Conservation (phyloP, 192 early-diverging fungal species). For the Podochytrium sp. region DNA sequence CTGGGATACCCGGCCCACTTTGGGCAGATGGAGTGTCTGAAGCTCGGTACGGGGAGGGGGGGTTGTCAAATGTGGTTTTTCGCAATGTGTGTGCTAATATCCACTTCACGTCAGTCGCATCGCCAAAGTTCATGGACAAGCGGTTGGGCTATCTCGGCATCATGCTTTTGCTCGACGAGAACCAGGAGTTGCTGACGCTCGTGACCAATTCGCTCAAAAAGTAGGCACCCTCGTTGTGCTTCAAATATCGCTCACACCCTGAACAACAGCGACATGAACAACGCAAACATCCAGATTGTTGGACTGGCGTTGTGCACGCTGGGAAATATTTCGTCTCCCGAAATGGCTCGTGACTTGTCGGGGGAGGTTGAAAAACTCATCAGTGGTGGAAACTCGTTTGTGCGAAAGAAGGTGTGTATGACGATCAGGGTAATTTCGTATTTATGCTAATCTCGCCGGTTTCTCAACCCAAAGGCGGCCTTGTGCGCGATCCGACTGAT, state of each 20-base stretch:
- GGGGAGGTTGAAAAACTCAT: slow-evolving; percentile 93
- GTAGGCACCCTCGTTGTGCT: slow-evolving; percentile 48
- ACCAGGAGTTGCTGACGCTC: slow-evolving; percentile 94
- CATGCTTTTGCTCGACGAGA: slow-evolving; percentile 97
- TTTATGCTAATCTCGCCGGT: not conserved
- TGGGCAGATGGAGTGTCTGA: slow-evolving; percentile 99
- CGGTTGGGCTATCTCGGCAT: slow-evolving; percentile 98
- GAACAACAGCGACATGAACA: slow-evolving; percentile 85
- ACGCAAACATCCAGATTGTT: slow-evolving; percentile 93
- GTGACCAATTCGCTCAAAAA: slow-evolving; percentile 98
- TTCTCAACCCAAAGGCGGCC: slow-evolving; percentile 67
- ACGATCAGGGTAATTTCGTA: too few relatives aligned
- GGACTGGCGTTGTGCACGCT: slow-evolving; percentile 95
- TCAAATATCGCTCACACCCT: not conserved
- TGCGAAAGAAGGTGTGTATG: slow-evolving; percentile 86
- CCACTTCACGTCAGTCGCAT: slow-evolving; percentile 78
- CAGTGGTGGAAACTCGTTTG: slow-evolving; percentile 87
- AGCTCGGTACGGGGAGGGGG: slow-evolving; percentile 62
- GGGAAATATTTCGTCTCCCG: slow-evolving; percentile 94
- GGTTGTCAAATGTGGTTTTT: not conserved
- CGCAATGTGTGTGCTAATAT: too few relatives aligned
- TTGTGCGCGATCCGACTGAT: slow-evolving; percentile 90
- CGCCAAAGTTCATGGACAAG: slow-evolving; percentile 93
- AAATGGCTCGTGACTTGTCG: slow-evolving; percentile 93
- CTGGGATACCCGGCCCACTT: slow-evolving; percentile 98